Evolutionary conservation across 2,329 filamentous ascomycete species (phyloP).

Genomic region (Microdochium paspali): DNA sequence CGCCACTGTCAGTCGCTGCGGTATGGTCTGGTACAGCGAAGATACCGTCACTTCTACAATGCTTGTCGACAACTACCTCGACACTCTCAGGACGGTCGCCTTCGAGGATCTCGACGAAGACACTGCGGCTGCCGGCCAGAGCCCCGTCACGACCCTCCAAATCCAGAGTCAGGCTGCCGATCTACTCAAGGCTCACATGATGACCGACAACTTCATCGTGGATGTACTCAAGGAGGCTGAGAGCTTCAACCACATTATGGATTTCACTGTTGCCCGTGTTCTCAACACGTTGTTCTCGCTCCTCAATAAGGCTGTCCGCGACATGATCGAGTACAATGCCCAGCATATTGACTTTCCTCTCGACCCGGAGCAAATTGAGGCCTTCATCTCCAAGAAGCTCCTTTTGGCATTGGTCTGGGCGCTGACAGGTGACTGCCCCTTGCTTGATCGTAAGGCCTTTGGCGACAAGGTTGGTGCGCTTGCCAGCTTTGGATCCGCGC

Average conservation of each 20-base stretch:
- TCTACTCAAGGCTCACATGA: conserved; percentile 66
- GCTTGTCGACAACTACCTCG: conserved; percentile 87
- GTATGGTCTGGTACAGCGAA: conserved; percentile 99
- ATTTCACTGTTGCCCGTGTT: conserved; percentile 84
- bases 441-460: conserved; percentile 78
- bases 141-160: conserved; percentile 67
- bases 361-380: conserved; percentile 81
- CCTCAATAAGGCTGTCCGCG: conserved; percentile 85
- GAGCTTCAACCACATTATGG: conserved; percentile 92
- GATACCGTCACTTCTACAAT: conserved; percentile 90
- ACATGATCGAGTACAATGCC: conserved; percentile 90
- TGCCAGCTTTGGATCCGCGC: conserved; percentile 77
- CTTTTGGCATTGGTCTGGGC: conserved; percentile 92
- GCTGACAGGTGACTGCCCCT: conserved; percentile 86
- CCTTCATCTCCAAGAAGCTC: conserved; percentile 87
- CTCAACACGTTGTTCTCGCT: conserved; percentile 92
- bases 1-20: conserved; percentile 97
- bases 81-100: conserved; percentile 68
- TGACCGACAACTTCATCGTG: conserved; percentile 69
- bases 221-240: conserved; percentile 68
- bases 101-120: conserved; percentile 98
- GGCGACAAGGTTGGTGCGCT: conserved; percentile 76
- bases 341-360: conserved; percentile 92
- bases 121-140: conserved; percentile 64
- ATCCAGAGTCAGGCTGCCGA: conserved; percentile 74